Evolutionary conservation across 1,284 basidiomycete species (phyloP).

Genomic region (Naganishia sp.): DNA sequence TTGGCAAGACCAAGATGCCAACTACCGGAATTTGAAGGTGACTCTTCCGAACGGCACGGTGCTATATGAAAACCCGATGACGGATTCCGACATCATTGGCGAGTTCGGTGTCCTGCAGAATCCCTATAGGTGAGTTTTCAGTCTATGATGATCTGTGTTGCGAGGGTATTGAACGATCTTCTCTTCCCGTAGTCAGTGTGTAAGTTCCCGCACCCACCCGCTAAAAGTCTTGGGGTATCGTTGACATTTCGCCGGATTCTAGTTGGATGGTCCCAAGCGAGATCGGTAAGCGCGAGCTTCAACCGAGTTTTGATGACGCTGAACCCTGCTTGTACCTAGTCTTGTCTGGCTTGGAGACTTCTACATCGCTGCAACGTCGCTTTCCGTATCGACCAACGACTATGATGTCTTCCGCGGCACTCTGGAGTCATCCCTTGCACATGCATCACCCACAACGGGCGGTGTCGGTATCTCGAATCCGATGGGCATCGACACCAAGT

Average conservation of each 20-base stretch:
- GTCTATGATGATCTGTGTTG: too few relatives aligned
- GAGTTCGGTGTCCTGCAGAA: constrained; percentile 12
- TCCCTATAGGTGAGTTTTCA: not conserved
- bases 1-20: constrained; percentile 10
- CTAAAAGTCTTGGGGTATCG: too few relatives aligned
- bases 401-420: constrained; percentile 11
- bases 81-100: not conserved
- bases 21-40: constrained; percentile 8
- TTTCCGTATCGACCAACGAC: constrained; percentile 1
- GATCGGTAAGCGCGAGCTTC: not conserved
- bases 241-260: too few relatives aligned
- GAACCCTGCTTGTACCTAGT: not conserved
- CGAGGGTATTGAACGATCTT: too few relatives aligned
- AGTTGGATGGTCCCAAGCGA: constrained; percentile 17
- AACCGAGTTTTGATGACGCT: not conserved
- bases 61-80: constrained; percentile 6
- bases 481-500: constrained; percentile 8
- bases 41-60: constrained; percentile 1
- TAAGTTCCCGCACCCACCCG: too few relatives aligned
- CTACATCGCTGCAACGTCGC: constrained; percentile 9
- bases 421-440: constrained; percentile 4
- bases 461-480: constrained; percentile 14
- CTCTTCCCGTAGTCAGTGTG: too few relatives aligned
- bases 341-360: constrained; percentile 14
- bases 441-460: not conserved